Evolutionary conservation across 305 asterid species (phyloP).

Genomic region (Withania somnifera): DNA sequence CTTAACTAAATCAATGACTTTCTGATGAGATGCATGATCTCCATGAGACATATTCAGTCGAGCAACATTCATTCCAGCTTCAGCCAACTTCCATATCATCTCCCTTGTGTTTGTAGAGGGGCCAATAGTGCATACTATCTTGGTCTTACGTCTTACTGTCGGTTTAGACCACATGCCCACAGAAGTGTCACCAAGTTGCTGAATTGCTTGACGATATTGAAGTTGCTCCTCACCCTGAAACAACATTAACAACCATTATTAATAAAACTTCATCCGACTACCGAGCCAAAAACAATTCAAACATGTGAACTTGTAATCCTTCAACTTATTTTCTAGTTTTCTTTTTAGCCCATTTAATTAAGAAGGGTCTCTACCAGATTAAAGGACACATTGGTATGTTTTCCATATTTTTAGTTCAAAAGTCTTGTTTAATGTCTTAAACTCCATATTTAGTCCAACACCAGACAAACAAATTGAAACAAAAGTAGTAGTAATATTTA

Average conservation of each 20-base stretch:
- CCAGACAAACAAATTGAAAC: too few relatives aligned
- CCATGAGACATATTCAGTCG: slow-evolving; percentile 98
- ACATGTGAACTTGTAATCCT: neutral
- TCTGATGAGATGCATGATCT: slow-evolving; percentile 96
- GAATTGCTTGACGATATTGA: slow-evolving; percentile 41
- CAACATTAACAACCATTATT: neutral
- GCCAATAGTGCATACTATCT: slow-evolving; percentile 96
- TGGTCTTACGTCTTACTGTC: slow-evolving; percentile 80
- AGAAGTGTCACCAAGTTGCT: slow-evolving; percentile 50
- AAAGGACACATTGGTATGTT: neutral
- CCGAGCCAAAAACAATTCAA: neutral
- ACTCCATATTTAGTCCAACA: neutral
- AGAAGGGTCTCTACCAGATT: neutral
- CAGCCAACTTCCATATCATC: slow-evolving; percentile 99
- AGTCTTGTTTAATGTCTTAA: neutral
- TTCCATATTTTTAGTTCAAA: neutral
- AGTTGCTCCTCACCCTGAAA: slow-evolving; percentile 39
- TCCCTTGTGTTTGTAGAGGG: slow-evolving; percentile 88
- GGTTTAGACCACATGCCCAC: slow-evolving; percentile 72
- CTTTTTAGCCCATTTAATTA: neutral
- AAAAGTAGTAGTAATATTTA: neutral
- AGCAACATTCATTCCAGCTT: slow-evolving; percentile 99
- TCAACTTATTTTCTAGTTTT: neutral
- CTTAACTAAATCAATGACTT: slow-evolving; percentile 93
- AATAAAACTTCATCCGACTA: neutral